A percentile compares a stretch with the other conserved stretches of the same genome.
Conservation (phyloP, 2,329 filamentous ascomycete genomes). For the Didymellaceae sp. region DNA sequence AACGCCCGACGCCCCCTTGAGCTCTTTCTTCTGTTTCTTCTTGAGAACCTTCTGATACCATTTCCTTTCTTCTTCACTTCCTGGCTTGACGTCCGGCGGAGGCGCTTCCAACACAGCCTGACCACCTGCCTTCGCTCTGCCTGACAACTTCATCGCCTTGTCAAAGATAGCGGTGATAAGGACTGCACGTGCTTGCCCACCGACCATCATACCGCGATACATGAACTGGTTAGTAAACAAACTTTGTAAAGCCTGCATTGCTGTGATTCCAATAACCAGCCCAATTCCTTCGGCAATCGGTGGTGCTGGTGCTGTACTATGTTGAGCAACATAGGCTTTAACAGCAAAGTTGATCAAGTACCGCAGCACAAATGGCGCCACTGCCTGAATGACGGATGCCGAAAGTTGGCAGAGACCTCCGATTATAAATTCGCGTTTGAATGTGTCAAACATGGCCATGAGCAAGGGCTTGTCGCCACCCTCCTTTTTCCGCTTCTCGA, state of each 20-base stretch:
- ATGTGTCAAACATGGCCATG: slow-evolving; percentile 85
- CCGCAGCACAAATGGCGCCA: slow-evolving; percentile 83
- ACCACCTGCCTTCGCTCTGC: slow-evolving; percentile 84
- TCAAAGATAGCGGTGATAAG: slow-evolving; percentile 89
- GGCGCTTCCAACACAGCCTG: slow-evolving; percentile 52
- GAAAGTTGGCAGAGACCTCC: slow-evolving; percentile 79
- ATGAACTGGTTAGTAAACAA: slow-evolving; percentile 88
- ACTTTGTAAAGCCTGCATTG: slow-evolving; percentile 85
- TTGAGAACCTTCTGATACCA: slow-evolving; percentile 57
- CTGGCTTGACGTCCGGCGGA: slow-evolving; percentile 54
- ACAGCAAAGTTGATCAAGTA: slow-evolving; percentile 87
- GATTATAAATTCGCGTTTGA: slow-evolving; percentile 82
- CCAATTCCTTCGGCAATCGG: slow-evolving; percentile 78
- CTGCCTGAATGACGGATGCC: slow-evolving; percentile 74
- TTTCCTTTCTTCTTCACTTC: slow-evolving; percentile 58
- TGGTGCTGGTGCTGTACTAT: slow-evolving; percentile 63
- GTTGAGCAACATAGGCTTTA: slow-evolving; percentile 74
- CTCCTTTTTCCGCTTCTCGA: slow-evolving; percentile 69
- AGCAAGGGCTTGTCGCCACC: slow-evolving; percentile 77
- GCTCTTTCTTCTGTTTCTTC: slow-evolving; percentile 50
- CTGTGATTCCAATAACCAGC: slow-evolving; percentile 80
- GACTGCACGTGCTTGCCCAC: slow-evolving; percentile 80
- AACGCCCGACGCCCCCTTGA: slow-evolving; percentile 58
- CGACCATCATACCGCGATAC: slow-evolving; percentile 89
- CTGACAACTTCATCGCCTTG: slow-evolving; percentile 89